Evolutionary conservation across 768 basidiomycete genomes (phyloP).

Genomic region (Rhodotorula graminis): DNA sequence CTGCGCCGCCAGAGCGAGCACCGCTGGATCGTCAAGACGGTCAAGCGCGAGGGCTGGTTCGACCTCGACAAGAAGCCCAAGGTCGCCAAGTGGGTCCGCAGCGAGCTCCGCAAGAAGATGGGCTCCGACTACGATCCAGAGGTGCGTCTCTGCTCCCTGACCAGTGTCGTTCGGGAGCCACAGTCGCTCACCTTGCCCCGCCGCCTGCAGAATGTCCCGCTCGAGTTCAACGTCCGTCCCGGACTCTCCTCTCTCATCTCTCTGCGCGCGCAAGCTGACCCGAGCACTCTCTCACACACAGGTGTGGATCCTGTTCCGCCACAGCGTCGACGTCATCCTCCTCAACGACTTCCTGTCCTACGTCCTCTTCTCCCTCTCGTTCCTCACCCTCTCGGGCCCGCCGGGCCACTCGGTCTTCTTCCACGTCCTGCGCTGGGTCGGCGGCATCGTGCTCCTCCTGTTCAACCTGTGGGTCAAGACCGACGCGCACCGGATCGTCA

Average conservation of each 20-base stretch:
- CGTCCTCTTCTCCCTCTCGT: constrained; percentile 89
- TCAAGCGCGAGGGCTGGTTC: constrained; percentile 81
- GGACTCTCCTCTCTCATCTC: no score
- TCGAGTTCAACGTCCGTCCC: constrained; percentile 29
- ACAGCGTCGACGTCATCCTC: constrained; percentile 90
- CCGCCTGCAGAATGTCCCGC: constrained; percentile 7
- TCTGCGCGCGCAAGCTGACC: constrained; percentile 4
- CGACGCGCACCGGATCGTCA: constrained; percentile 94
- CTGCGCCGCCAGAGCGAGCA: constrained; percentile 92
- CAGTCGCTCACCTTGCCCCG: not conserved
- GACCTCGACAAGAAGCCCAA: constrained; percentile 62
- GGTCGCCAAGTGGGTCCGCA: constrained; percentile 64
- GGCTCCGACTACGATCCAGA: constrained; percentile 90
- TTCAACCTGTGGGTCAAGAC: constrained; percentile 99
- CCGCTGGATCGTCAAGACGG: constrained; percentile 81
- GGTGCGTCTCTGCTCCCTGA: constrained; percentile 50
- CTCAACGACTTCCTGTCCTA: constrained; percentile 95
- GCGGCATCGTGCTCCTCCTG: constrained; percentile 73
- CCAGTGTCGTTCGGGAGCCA: rapidly evolving
- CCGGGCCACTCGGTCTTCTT: constrained; percentile 65
- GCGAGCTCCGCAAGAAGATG: constrained; percentile 86
- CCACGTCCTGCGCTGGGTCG: constrained; percentile 83
- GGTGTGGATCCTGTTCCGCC: constrained; percentile 94
- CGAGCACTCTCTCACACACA: constrained; percentile 43
- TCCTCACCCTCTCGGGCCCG: constrained; percentile 69